Evolutionary conservation across 2,329 filamentous ascomycete genomes (phyloP).

Genomic region (Beauveria rudraprayagi): DNA sequence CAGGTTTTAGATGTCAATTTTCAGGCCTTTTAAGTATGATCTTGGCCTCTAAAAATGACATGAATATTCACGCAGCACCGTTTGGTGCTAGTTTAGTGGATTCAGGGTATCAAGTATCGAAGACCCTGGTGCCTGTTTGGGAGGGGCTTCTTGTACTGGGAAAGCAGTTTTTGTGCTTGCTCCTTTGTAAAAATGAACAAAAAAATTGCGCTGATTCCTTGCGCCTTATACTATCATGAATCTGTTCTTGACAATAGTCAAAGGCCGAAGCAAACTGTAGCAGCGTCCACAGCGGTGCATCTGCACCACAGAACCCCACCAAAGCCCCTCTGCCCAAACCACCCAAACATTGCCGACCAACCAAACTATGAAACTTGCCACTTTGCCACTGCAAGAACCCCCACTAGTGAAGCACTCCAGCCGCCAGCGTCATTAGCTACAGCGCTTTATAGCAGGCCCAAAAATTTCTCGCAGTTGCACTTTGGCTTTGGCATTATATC

Average conservation of each 20-base stretch:
- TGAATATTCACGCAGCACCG: slow-evolving; percentile 2
- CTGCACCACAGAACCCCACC: background rate
- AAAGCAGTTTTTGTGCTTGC: too few species aligned
- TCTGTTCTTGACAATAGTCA: too few species aligned
- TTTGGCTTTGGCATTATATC: slow-evolving; percentile 1
- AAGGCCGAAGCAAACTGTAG: background rate
- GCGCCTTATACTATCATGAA: too few species aligned
- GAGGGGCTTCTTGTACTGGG: too few species aligned
- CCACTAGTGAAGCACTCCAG: background rate
- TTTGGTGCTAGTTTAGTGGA: background rate
- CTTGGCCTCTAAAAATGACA: background rate
- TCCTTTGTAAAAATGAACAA: too few species aligned
- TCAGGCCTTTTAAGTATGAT: background rate
- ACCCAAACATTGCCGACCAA: background rate
- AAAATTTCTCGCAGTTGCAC: background rate
- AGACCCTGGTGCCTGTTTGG: too few species aligned
- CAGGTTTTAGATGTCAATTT: background rate
- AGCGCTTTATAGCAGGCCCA: background rate
- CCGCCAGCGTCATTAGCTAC: background rate
- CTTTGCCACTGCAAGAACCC: background rate
- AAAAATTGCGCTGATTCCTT: too few species aligned
- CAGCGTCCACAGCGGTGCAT: background rate
- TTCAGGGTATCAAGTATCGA: background rate
- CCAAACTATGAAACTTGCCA: too few species aligned
- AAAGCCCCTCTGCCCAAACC: background rate